These are phyloP conservation scores for Gymnopus androsaceus DNA, from an alignment of 1,284 basidiomycete species.

Conservation along the genomic window DNA sequence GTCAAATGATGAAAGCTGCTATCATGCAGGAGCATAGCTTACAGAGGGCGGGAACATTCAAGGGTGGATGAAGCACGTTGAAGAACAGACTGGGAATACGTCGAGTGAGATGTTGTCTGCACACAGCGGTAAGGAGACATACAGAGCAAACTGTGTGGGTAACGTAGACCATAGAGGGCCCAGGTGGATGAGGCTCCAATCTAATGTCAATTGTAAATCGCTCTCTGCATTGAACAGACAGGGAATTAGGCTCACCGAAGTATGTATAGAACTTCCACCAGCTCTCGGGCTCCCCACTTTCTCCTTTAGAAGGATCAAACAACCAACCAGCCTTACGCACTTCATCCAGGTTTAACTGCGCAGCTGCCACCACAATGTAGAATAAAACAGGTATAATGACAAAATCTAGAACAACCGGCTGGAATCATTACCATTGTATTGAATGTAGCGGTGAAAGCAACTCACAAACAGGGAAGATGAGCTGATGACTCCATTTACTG, in stretches of 20 bases:
- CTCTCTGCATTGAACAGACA: neutral
- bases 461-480: conserved; percentile 89
- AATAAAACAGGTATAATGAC: conserved; percentile 83
- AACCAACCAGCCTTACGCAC: conserved; percentile 82
- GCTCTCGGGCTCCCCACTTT: conserved; percentile 53
- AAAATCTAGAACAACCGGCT: too few relatives aligned
- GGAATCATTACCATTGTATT: too few relatives aligned
- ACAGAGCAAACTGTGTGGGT: conserved; percentile 82
- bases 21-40: conserved; percentile 19
- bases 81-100: conserved; percentile 70
- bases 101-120: conserved; percentile 7
- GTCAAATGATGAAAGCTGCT: neutral
- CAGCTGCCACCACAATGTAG: conserved; percentile 76
- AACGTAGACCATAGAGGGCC: conserved; percentile 72
- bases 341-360: conserved; percentile 59
- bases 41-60: conserved; percentile 93
- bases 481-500: conserved; percentile 79
- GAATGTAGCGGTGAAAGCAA: conserved; percentile 33
- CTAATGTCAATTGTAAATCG: conserved; percentile 34
- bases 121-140: conserved; percentile 33
- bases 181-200: conserved; percentile 64
- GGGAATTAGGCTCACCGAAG: conserved; percentile 53
- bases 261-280: conserved; percentile 87
- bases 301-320: conserved; percentile 68
- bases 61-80: conserved; percentile 91